Evolutionary conservation across 441 rosid species (phyloP).

Genomic region (Pelargonium cotyledonis): DNA sequence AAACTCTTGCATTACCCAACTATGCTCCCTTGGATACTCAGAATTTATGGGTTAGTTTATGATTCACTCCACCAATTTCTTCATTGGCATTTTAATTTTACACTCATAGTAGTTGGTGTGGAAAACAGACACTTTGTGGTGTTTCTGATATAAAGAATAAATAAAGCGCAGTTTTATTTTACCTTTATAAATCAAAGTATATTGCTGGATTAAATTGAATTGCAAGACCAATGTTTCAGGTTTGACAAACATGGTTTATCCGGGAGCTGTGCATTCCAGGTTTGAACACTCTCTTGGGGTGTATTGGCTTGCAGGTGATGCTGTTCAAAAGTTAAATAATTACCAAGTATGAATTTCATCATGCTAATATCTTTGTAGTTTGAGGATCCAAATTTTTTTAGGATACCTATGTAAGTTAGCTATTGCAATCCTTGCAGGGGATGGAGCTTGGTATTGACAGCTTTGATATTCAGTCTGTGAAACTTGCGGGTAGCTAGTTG

Average conservation of each 20-base stretch:
- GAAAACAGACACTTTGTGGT: neutral
- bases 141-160: neutral
- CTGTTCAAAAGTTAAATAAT: constrained; percentile 37
- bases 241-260: constrained; percentile 50
- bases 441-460: constrained; percentile 45
- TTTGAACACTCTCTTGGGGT: constrained; percentile 77
- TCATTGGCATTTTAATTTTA: neutral
- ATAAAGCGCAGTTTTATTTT: neutral
- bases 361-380: constrained; percentile 4
- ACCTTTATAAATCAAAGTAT: neutral
- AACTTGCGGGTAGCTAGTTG: constrained; percentile 52
- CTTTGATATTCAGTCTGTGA: constrained; percentile 45
- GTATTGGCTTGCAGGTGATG: constrained; percentile 52
- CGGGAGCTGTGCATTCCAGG: constrained; percentile 75
- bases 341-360: constrained; percentile 38
- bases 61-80: neutral
- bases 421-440: constrained; percentile 31
- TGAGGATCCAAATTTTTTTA: neutral
- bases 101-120: neutral
- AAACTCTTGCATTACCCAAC: neutral
- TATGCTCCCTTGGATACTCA: too few species aligned
- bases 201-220: neutral
- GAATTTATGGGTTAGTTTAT: neutral
- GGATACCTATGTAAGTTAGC: constrained; percentile 11
- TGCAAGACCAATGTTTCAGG: constrained; percentile 33